phyloP scores from a whole-genome alignment of 164 flowering plant genomes.

The Dillenia suffruticosa region DNA sequence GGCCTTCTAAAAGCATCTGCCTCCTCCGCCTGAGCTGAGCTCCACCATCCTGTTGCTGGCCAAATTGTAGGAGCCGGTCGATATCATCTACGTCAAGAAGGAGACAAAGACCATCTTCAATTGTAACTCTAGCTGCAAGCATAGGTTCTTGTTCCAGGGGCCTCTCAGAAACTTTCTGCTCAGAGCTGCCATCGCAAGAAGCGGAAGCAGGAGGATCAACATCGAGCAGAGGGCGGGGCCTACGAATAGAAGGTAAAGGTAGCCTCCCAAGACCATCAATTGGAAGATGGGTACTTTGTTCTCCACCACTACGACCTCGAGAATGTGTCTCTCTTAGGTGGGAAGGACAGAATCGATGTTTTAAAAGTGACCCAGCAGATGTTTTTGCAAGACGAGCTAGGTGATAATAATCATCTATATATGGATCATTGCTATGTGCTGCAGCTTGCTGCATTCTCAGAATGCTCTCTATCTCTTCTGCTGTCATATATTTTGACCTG shows the following conservation, averaged over 20 bases:
- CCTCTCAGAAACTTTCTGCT: slow-evolving; percentile 56
- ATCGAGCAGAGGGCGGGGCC: slow-evolving; percentile 89
- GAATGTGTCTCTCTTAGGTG: slow-evolving; percentile 70
- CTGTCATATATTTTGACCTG: slow-evolving; percentile 81
- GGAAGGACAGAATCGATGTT: slow-evolving; percentile 67
- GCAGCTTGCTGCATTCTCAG: slow-evolving; percentile 86
- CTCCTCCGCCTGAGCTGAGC: slow-evolving; percentile 61
- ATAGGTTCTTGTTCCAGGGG: slow-evolving; percentile 94
- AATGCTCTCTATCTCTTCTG: slow-evolving; percentile 88
- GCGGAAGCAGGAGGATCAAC: slow-evolving; percentile 53
- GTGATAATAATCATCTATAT: slow-evolving; percentile 86
- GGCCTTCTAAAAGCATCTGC: slow-evolving; percentile 69
- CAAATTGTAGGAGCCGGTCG: slow-evolving; percentile 70
- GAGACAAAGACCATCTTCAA: slow-evolving; percentile 81
- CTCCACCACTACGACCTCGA: slow-evolving; percentile 49
- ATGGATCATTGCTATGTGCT: slow-evolving; percentile 84
- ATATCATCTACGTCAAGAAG: slow-evolving; percentile 94
- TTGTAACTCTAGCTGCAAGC: slow-evolving; percentile 86
- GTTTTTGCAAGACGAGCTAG: slow-evolving; percentile 85
- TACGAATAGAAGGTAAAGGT: slow-evolving; percentile 70
- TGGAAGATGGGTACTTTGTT: slow-evolving; percentile 60
- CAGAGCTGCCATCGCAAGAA: slow-evolving; percentile 34
- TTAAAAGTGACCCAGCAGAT: slow-evolving; percentile 58
- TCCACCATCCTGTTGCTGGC: slow-evolving; percentile 84
- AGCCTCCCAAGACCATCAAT: slow-evolving; percentile 77